phyloP scores from a whole-genome alignment of 257 asterid genomes.

The Nemophila menziesii region DNA sequence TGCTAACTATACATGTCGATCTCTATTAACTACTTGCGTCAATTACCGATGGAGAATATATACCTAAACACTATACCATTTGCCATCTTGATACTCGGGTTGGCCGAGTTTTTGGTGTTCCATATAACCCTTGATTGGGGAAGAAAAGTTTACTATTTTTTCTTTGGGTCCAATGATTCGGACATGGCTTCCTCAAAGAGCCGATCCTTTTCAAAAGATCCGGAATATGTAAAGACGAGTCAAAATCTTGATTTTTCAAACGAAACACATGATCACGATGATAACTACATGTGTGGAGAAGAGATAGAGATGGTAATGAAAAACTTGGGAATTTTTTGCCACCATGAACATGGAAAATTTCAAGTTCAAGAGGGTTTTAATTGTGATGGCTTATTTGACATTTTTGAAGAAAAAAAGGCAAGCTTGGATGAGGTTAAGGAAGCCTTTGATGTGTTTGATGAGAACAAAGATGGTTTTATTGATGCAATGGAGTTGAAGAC shows the following conservation, averaged over 20 bases:
- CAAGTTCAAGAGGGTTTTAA: neutral
- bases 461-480: constrained; percentile 10
- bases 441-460: constrained; percentile 8
- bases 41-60: neutral
- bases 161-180: constrained; percentile 2
- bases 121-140: constrained; percentile 9
- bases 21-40: neutral
- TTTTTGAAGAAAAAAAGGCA: constrained; percentile 1
- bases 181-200: neutral
- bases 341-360: neutral
- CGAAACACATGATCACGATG: neutral
- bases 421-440: constrained; percentile 3
- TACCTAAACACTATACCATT: constrained; percentile 5
- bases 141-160: neutral
- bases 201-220: neutral
- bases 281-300: constrained; percentile 1
- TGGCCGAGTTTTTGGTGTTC: constrained; percentile 5
- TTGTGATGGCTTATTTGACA: neutral
- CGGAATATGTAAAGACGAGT: neutral
- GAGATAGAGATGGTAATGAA: constrained; percentile 8
- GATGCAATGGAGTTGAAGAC: constrained; percentile 7
- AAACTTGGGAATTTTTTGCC: constrained; percentile 6
- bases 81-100: constrained; percentile 4
- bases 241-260: neutral
- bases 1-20: neutral